Conservation (phyloP, 2,329 filamentous ascomycete genomes). For the Xylaria digitata region DNA sequence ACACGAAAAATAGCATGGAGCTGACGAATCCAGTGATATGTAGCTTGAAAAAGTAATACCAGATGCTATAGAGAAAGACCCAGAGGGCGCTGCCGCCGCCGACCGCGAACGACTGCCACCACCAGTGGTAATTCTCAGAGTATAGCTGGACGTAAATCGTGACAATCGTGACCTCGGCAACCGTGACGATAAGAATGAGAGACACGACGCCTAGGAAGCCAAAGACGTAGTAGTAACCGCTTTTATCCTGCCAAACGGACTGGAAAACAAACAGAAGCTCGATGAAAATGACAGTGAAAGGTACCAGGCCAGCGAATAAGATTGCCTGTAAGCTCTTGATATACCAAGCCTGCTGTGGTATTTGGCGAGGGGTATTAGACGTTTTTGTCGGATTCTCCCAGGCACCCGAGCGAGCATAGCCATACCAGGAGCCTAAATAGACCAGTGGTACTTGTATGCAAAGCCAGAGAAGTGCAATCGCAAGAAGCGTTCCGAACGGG, state of each 20-base stretch:
- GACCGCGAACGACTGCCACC: slow-evolving; percentile 88
- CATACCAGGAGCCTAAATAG: slow-evolving; percentile 82
- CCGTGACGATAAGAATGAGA: slow-evolving; percentile 77
- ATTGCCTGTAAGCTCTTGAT: slow-evolving; percentile 70
- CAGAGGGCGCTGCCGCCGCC: slow-evolving; percentile 81
- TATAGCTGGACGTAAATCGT: slow-evolving; percentile 85
- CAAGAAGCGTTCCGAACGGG: slow-evolving; percentile 82
- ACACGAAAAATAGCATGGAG: slow-evolving; percentile 84
- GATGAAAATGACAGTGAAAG: slow-evolving; percentile 89
- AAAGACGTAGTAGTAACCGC: slow-evolving; percentile 91
- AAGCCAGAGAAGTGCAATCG: slow-evolving; percentile 80
- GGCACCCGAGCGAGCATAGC: slow-evolving; percentile 72
- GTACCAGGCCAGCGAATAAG: slow-evolving; percentile 79
- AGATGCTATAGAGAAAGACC: slow-evolving; percentile 85
- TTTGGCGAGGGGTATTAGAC: slow-evolving; percentile 74
- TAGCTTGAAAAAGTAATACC: slow-evolving; percentile 84
- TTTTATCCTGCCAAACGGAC: slow-evolving; percentile 90
- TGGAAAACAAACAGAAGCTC: slow-evolving; percentile 89
- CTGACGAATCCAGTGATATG: slow-evolving; percentile 85
- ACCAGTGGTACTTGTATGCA: slow-evolving; percentile 88
- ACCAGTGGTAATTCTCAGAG: slow-evolving; percentile 89
- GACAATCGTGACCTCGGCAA: slow-evolving; percentile 86
- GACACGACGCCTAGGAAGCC: slow-evolving; percentile 83
- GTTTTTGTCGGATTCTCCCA: slow-evolving; percentile 89
- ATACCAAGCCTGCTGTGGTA: slow-evolving; percentile 83